Evolutionary conservation across 768 basidiomycete species (phyloP), one percentile per base, ranked within the genome.

Genomic region (Tylopilus rubrobrunneus): DNA sequence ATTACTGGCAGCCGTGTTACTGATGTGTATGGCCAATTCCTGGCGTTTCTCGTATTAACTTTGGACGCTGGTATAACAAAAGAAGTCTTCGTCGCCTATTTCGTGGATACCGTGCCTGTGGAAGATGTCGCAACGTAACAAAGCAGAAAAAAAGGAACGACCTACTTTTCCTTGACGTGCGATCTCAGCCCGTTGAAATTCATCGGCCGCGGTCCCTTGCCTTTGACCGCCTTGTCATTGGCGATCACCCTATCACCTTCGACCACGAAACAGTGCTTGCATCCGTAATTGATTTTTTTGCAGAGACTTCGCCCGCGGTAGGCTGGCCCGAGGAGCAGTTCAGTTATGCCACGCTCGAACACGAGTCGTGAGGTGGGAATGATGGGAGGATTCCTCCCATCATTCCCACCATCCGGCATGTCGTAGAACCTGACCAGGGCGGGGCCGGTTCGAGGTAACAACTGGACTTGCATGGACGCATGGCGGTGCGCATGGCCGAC

Each of bases 401-500:
- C 2, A 2, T 25, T 29, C 40, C 41, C 6, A 12, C 6, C 15
- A 10, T 11, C 5, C 15, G 12, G 36, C 40, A 4, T 1, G 0
- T 9, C 0, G 14, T 21, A 50, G 45, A 9, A 25, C 25, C 0
- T 1, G 0, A 0, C n/a, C 14, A 0, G 0, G 12, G 65, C n/a
- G n/a, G n/a, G n/a, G n/a, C n/a, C n/a, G n/a, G n/a, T n/a, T n/a
- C n/a, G n/a, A n/a, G n/a, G 31, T 0, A 74, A 53, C 31, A 79
- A 5, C 3, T 67, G 59, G 46, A 86, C 59, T 19, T 72, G 44
- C 77, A 81, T 81, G 8, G 68, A 60, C 0, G 81, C 75, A 57
- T 88, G 86, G n/a, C 86, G 78, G 56, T 83, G 81, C 40, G 76
- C 77, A 63, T 88, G 86, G 0, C 81, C 80, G 33, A 78, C 68